Base-by-base conservation (phyloP, 306 rosid species). In the Glycine tomentella region DNA sequence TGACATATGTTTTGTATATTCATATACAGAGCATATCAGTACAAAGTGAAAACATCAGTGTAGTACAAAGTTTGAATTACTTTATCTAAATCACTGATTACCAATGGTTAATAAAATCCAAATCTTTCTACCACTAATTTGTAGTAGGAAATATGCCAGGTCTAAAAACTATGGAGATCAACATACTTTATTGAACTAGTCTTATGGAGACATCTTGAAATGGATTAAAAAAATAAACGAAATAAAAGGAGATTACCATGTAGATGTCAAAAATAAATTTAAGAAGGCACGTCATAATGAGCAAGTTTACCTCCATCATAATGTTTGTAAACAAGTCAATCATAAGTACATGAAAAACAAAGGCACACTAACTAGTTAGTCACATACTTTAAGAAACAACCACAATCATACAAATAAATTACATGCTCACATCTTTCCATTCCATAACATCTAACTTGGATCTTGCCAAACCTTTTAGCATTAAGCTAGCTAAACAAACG, bases 1-100 rank as follows among this genome's bases (percentile, higher is more conserved):
- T 71, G 16, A 52, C 51, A 81, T 53, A 3, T 44, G 70, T 15
- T 59, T 68, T 49, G 52, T 40, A 66, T 12, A 20, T 57, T 78
- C 59, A 44, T 69, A 31, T 66, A 11, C n/a, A 72, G 9, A 56
- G 3, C 46, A 69, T 40, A 25, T 64, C 59, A 49, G 16, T 15
- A 55, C 4, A 13, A 53, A 3, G 25, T n/a, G 49, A 81, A 65
- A 50, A 59, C 15, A 68, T 62, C 15, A 51, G 17, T 33, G 33
- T 6, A 57, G 8, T 50, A 38, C 9, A 46, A 42, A 36, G 45
- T 63, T 17, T 48, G 71, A 57, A 49, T 63, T 70, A 34, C 66
- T 75, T 16, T 15, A 84, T 52, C 16, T 14, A 15, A 57, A 68
- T 34, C 62, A 69, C 13, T 34, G 45, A 57, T 50, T 38, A 42